These are phyloP conservation scores for Acmispon strigosus DNA, from an alignment of 306 rosid genomes.

Conservation along the genomic window DNA sequence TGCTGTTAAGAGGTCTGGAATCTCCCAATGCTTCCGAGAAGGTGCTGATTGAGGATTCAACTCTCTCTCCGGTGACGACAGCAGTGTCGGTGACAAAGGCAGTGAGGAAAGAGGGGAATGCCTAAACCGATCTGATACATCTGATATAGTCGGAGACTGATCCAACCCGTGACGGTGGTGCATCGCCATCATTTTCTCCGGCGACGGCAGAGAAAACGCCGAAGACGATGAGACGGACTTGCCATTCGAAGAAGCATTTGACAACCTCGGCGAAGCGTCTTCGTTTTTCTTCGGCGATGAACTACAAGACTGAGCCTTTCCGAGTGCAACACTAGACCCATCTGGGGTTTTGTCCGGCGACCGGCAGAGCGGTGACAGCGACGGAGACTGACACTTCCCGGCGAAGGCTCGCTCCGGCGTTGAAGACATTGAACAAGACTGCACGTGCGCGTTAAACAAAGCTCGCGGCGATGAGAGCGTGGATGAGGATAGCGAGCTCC, in stretches of 20 bases:
- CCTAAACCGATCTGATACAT: conserved; percentile 41
- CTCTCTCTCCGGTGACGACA: conserved; percentile 45
- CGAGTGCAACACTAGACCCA: conserved; percentile 6
- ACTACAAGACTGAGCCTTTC: conserved; percentile 11
- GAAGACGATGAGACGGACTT: conserved; percentile 26
- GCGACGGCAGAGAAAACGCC: conserved; percentile 42
- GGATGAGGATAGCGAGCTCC: conserved; percentile 24
- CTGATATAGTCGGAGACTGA: conserved; percentile 44
- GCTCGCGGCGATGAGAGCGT: conserved; percentile 27
- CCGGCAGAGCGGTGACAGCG: conserved; percentile 34
- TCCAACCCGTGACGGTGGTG: conserved; percentile 26
- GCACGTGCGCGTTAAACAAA: conserved; percentile 6
- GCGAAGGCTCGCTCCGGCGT: conserved; percentile 19
- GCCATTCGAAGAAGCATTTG: conserved; percentile 29
- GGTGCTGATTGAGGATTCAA: not conserved
- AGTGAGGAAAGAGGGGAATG: conserved; percentile 34
- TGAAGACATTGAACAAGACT: conserved; percentile 27
- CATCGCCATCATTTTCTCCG: conserved; percentile 19
- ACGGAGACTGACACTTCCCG: conserved; percentile 28
- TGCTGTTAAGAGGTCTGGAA: conserved; percentile 35
- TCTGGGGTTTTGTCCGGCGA: conserved; percentile 23
- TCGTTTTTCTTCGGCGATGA: conserved; percentile 1
- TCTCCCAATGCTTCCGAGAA: conserved; percentile 36
- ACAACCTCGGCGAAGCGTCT: conserved; percentile 25
- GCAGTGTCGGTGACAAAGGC: conserved; percentile 35